Evolutionary conservation across 129 eudicot genomes (phyloP).

Genomic region (Lonicera japonica): DNA sequence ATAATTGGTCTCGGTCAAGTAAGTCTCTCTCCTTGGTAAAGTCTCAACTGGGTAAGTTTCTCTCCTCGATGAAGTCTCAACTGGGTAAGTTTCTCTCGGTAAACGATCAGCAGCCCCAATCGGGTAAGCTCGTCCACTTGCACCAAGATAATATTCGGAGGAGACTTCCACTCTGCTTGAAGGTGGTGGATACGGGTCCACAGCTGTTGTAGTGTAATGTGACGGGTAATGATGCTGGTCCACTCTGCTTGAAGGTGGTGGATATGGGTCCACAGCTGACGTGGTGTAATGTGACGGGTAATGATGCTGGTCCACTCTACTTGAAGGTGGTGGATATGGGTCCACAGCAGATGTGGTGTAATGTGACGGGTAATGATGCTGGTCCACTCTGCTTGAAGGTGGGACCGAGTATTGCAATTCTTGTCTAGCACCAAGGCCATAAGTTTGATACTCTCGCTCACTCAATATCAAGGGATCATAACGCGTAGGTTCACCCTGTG

Average conservation of each 20-base stretch:
- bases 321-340: no score
- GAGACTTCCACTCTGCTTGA: constrained; percentile 2
- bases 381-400: no score
- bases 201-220: no score
- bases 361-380: no score
- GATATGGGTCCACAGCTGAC: no score
- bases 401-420: constrained; percentile 5
- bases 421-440: constrained; percentile 27
- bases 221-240: no score
- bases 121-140: constrained; percentile 4
- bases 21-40: neutral
- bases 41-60: constrained; percentile 19
- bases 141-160: constrained; percentile 12
- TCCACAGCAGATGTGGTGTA: no score
- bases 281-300: no score
- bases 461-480: constrained; percentile 7
- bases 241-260: no score
- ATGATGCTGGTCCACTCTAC: no score
- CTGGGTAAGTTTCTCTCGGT: constrained; percentile 10
- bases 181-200: constrained; percentile 22
- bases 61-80: constrained; percentile 11
- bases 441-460: constrained; percentile 26
- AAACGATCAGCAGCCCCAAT: constrained; percentile 6
- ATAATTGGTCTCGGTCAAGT: neutral
- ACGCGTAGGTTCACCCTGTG: constrained; percentile 7